A percentile compares a stretch with the other conserved stretches of the same genome.
phyloP scores from a whole-genome alignment of 192 early-diverging fungal genomes.

The Entomortierella lignicola region DNA sequence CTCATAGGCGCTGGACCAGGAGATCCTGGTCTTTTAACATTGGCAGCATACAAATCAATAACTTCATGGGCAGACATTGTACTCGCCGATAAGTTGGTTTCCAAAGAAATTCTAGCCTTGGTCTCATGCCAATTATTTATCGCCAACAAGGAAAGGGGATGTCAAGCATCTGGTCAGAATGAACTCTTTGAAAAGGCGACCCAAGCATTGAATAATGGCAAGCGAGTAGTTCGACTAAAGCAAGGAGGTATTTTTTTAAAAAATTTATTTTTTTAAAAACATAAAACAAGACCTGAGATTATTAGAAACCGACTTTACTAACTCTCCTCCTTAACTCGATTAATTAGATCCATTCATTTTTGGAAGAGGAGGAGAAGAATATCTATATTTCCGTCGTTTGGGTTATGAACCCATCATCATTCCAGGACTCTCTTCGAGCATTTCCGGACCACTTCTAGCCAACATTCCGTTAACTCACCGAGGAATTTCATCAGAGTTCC shows the following conservation, averaged over 20 bases:
- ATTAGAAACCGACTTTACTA: no score
- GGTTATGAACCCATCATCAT: conserved; percentile 78
- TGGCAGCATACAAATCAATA: conserved; percentile 75
- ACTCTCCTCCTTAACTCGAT: no score
- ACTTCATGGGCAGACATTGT: conserved; percentile 80
- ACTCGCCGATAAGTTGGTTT: conserved; percentile 86
- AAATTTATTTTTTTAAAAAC: background rate
- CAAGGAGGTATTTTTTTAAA: conserved; percentile 80
- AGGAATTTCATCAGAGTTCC: conserved; percentile 85
- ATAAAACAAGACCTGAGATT: no score
- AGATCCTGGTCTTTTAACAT: conserved; percentile 82
- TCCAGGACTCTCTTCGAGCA: conserved; percentile 81
- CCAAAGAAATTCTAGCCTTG: conserved; percentile 68
- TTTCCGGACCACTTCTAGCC: conserved; percentile 79
- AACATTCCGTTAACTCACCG: conserved; percentile 89
- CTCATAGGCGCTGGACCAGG: conserved; percentile 92
- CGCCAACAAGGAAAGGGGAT: conserved; percentile 82
- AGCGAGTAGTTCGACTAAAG: conserved; percentile 87
- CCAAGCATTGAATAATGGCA: conserved; percentile 69
- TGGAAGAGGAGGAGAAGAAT: conserved; percentile 93
- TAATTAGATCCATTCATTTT: conserved; percentile 87
- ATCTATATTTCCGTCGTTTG: conserved; percentile 73
- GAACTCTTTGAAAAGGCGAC: conserved; percentile 78
- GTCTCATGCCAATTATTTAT: conserved; percentile 62
- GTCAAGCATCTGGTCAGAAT: conserved; percentile 81